Conservation (phyloP, 2,329 filamentous ascomycete species). For the Calonectria ilicicola region DNA sequence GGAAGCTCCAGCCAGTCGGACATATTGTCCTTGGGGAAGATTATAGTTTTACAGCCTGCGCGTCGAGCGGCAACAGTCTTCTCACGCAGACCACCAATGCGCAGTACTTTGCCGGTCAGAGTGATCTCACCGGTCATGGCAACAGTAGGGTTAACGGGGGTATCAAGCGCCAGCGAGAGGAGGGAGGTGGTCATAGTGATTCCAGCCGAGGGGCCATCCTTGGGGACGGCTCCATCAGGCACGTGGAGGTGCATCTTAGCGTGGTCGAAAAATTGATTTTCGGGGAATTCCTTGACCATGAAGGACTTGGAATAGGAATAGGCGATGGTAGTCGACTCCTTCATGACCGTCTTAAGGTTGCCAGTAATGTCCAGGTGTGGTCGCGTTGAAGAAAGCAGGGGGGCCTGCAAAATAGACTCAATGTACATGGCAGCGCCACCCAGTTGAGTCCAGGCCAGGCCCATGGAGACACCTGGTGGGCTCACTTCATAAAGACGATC, state of each 20-base stretch:
- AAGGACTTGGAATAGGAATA: constrained; percentile 96
- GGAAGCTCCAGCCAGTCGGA: constrained; percentile 98
- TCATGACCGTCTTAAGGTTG: constrained; percentile 97
- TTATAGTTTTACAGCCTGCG: constrained; percentile 91
- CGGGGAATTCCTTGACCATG: constrained; percentile 85
- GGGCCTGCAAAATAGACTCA: constrained; percentile 92
- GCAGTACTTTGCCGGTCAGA: constrained; percentile 93
- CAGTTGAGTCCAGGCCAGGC: constrained; percentile 97
- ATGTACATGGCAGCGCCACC: constrained; percentile 97
- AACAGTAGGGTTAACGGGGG: constrained; percentile 83
- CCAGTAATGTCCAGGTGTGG: constrained; percentile 91
- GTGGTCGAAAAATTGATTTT: constrained; percentile 96
- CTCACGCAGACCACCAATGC: constrained; percentile 93
- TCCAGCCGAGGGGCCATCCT: constrained; percentile 92
- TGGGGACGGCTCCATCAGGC: constrained; percentile 94
- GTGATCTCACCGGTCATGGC: constrained; percentile 99
- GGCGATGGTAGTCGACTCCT: constrained; percentile 93
- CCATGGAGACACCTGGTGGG: constrained; percentile 96
- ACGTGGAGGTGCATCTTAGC: constrained; percentile 96
- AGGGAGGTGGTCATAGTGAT: constrained; percentile 98
- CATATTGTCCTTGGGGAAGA: constrained; percentile 95
- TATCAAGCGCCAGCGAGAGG: constrained; percentile 85
- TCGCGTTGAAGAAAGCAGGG: constrained; percentile 78
- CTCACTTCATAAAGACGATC: constrained; percentile 95
- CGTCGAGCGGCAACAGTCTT: constrained; percentile 96